These are phyloP conservation scores for Talaromyces ruber DNA, from an alignment of 495 filamentous ascomycete genomes.

Conservation along the genomic window DNA sequence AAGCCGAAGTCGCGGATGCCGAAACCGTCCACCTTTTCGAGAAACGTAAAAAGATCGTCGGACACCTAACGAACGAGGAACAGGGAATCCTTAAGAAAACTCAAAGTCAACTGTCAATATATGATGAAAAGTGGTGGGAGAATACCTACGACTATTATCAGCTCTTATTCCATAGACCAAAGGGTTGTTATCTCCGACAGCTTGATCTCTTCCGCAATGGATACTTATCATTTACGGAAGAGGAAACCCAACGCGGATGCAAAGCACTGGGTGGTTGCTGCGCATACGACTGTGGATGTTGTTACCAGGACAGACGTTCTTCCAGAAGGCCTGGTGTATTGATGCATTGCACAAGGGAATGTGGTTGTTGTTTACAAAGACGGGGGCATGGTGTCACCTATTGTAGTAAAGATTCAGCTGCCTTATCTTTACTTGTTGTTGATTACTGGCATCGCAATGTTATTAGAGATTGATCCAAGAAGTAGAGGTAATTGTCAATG, in stretches of 20 bases:
- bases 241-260: neutral
- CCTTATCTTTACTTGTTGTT: neutral
- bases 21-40: too few relatives aligned
- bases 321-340: neutral
- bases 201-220: neutral
- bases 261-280: conserved; percentile 2
- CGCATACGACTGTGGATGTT: conserved; percentile 1
- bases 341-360: neutral
- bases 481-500: too few relatives aligned
- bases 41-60: too few relatives aligned
- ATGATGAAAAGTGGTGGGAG: too few relatives aligned
- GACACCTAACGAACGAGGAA: too few relatives aligned
- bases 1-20: too few relatives aligned
- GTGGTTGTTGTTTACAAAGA: conserved; percentile 1
- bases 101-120: too few relatives aligned
- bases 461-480: neutral
- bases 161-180: neutral
- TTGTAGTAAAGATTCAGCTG: neutral
- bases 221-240: neutral
- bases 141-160: too few relatives aligned
- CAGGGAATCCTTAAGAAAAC: too few relatives aligned
- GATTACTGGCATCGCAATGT: neutral
- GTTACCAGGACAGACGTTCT: conserved; percentile 1
- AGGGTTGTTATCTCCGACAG: conserved; percentile 1
- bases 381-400: neutral